Conservation (phyloP, 345 rosid species). For the Hypericum androsaemum region DNA sequence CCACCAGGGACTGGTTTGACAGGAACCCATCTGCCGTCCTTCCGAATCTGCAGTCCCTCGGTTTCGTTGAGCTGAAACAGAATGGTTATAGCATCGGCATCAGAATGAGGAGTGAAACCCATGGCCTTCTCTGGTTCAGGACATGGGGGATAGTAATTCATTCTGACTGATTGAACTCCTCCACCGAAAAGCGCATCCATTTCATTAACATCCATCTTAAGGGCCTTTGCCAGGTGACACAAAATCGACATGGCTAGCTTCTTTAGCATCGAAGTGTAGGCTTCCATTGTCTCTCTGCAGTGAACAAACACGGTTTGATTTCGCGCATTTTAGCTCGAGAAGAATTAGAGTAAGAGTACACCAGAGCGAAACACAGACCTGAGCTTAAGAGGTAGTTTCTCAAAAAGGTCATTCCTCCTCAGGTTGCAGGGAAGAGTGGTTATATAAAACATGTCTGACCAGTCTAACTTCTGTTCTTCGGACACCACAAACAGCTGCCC, state of each 20-base stretch:
- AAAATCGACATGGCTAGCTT: conserved; percentile 28
- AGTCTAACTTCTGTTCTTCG: conserved; percentile 48
- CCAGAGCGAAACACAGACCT: conserved; percentile 16
- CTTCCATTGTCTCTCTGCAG: conserved; percentile 39
- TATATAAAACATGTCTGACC: conserved; percentile 44
- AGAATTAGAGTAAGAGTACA: not conserved
- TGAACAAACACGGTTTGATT: no score
- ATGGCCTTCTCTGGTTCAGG: conserved; percentile 36
- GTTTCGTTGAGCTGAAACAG: conserved; percentile 2
- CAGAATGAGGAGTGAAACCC: conserved; percentile 35
- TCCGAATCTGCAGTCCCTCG: conserved; percentile 3
- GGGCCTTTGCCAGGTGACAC: conserved; percentile 28
- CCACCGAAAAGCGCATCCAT: conserved; percentile 27
- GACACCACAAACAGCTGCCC: conserved; percentile 45
- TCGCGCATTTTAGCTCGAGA: not conserved
- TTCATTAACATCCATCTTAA: conserved; percentile 39
- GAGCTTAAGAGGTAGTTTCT: conserved; percentile 33
- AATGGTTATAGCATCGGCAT: conserved; percentile 2
- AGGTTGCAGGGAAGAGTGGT: conserved; percentile 30
- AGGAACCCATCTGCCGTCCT: conserved; percentile 4
- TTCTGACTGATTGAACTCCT: conserved; percentile 40
- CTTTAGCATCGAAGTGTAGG: conserved; percentile 29
- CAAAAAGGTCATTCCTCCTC: conserved; percentile 22
- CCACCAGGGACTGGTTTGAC: not conserved
- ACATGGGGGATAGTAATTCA: conserved; percentile 47